Conservation (phyloP, 148 eudicot genomes). For the Pharnaceum exiguum region DNA sequence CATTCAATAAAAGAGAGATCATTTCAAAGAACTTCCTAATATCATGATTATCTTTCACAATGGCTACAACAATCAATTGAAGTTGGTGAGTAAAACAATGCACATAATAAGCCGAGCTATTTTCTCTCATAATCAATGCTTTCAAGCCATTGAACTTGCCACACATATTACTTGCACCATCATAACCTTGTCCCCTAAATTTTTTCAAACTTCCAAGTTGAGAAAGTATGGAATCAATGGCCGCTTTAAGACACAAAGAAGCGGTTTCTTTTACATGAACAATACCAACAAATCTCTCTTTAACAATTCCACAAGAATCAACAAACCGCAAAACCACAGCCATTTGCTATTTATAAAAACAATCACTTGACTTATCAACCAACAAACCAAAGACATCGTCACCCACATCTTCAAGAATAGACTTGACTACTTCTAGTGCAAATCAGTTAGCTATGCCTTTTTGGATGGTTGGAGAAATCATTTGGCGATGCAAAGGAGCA, state of each 20-base stretch:
- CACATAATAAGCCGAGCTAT: background rate
- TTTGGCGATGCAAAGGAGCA: background rate
- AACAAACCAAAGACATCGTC: constrained; percentile 5
- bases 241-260: constrained; percentile 2
- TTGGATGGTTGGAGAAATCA: background rate
- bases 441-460: background rate
- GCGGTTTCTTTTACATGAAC: background rate
- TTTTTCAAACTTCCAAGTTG: background rate
- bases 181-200: constrained; percentile 15
- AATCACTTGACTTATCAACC: constrained; percentile 12
- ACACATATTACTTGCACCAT: constrained; percentile 14
- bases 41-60: background rate
- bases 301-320: background rate
- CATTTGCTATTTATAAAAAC: constrained; percentile 4
- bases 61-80: background rate
- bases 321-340: constrained; percentile 5
- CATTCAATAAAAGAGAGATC: background rate
- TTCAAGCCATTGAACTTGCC: constrained; percentile 5
- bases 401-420: constrained; percentile 6
- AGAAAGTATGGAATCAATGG: constrained; percentile 1
- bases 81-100: background rate
- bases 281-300: constrained; percentile 5
- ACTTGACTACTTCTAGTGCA: constrained; percentile 9
- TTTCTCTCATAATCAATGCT: background rate
- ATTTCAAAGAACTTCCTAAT: background rate